Evolutionary conservation across 768 basidiomycete species (phyloP).

Genomic region (Fibroporia radiculosa): DNA sequence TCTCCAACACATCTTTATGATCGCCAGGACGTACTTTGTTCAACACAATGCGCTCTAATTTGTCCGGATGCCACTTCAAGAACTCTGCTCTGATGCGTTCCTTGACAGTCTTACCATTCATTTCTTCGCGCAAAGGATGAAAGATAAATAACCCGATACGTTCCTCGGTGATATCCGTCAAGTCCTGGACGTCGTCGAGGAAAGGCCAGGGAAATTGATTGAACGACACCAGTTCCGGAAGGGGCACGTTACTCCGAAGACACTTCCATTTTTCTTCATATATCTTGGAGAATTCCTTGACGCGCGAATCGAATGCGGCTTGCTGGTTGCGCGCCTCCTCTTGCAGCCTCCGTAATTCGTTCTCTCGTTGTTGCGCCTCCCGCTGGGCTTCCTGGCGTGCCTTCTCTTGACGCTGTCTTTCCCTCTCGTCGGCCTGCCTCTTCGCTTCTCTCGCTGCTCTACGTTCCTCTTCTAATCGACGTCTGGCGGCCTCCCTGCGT

Average conservation of each 20-base stretch:
- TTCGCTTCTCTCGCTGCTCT: neutral
- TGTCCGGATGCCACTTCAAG: conserved; percentile 50
- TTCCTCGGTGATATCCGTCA: conserved; percentile 28
- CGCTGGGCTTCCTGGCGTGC: conserved; percentile 4
- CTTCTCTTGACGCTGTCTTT: conserved; percentile 3
- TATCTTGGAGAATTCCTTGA: neutral
- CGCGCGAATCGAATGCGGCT: neutral
- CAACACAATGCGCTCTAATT: conserved; percentile 27
- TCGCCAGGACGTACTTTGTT: neutral
- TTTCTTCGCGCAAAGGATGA: conserved; percentile 24
- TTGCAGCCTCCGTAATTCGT: neutral
- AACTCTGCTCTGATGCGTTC: conserved; percentile 37
- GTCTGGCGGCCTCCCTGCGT: neutral
- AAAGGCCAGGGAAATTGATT: conserved; percentile 39
- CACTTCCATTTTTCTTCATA: conserved; percentile 11
- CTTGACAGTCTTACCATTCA: conserved; percentile 24
- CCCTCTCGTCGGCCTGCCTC: conserved; percentile 1
- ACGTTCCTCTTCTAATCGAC: neutral
- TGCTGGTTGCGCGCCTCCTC: neutral
- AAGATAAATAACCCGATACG: conserved; percentile 33
- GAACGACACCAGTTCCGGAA: conserved; percentile 13
- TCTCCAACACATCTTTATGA: neutral
- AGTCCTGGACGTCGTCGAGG: conserved; percentile 15
- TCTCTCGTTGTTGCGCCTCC: neutral
- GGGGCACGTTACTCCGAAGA: conserved; percentile 7